Base-by-base conservation (phyloP, 179 eudicot genomes). In the Patellifolia procumbens region DNA sequence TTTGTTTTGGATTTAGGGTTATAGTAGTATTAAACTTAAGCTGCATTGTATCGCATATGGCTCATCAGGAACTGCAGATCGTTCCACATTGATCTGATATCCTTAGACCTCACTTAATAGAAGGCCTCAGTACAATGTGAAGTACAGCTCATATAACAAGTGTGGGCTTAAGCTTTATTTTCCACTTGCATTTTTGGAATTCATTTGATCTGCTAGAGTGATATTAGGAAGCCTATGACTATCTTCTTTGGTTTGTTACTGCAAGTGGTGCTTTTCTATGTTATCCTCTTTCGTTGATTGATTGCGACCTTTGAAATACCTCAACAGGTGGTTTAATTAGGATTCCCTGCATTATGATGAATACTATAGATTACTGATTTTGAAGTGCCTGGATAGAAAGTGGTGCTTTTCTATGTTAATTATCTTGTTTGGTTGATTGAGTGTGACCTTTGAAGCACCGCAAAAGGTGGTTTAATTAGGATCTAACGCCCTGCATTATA, bases 181-280 rank as follows among this genome's bases (percentile, higher is more conserved):
- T 11, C 70, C 31, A 63, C 70, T 74, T 74, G 63, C 45, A 42
- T 11, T 32, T 49, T 29, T 48, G 22, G 60, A 12, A 20, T n/a
- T 24, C 26, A 7, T 66, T 24, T 42, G 65, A 76, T 63, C 26
- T 29, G 34, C 49, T 49, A 19, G 58, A 28, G 10, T 74, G 32
- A 72, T 73, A 42, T 31, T 20, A 39, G 39, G 11, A 29, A 74
- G 24, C 46, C 1, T 61, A 24, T 37, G 12, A 37, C n/a, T 46
- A 17, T 46, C 16, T 22, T 26, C 46, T 53, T 13, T 20, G 5
- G 42, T 31, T 39, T 29, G 42, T 67, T 7, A 35, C 8, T 24
- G 20, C 71, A 42, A 67, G 71, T 67, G 34, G 71, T 42, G 32
- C n/a, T 67, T 43, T 67, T 67, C 53, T 67, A 67, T 42, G 71